Evolutionary conservation across 1,139 yeast genomes (phyloP), one percentile per base, ranked within the genome.

Genomic region (Taiozyma sp.): DNA sequence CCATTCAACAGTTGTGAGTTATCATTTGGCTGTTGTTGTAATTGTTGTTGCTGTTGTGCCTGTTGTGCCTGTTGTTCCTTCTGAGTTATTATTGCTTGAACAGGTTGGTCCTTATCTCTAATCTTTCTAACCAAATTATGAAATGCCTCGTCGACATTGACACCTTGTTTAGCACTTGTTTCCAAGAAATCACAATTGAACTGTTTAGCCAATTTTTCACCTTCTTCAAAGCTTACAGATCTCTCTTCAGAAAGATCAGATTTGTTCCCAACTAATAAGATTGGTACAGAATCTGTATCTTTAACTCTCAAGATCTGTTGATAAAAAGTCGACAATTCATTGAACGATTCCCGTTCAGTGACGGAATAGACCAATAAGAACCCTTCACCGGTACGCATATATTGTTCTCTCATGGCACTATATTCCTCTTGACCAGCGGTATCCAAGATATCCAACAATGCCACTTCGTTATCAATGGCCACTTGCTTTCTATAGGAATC

Each of bases 371-470:
- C 96, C 55, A 91, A 72, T 50, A 91, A 71, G 64, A 89, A 91
- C 19, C 97, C 97, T 67, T 90, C 96, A 47, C 96, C 96, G 19
- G 96, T 89, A 57, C 96, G 80, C 84, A 93, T 93, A 72, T 95
- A 79, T 63, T 85, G 95, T 70, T 93, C 98, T 64, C 98, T 79
- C 93, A 93, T 86, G 32, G 97, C 96, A 51, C 92, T 83, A 70
- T 91, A 93, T 70, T 93, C 98, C 70, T 93, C 99, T 74, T 92
- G 98, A 44, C 99, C 99, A 16, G 99, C 98, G 43, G 99, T 93
- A 70, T 93, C 99, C 67, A 93, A 79, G 50, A 93, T 90, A 70
- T 93, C 93, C 64, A 87, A 72, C 54, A 86, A 84, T 57, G 91
- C 84, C 22, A 88, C 90, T 59, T 88, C 77, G 38, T 87, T 87